Base-by-base conservation (phyloP, 352 stramenopile species). In the Phytopythium litorale region DNA sequence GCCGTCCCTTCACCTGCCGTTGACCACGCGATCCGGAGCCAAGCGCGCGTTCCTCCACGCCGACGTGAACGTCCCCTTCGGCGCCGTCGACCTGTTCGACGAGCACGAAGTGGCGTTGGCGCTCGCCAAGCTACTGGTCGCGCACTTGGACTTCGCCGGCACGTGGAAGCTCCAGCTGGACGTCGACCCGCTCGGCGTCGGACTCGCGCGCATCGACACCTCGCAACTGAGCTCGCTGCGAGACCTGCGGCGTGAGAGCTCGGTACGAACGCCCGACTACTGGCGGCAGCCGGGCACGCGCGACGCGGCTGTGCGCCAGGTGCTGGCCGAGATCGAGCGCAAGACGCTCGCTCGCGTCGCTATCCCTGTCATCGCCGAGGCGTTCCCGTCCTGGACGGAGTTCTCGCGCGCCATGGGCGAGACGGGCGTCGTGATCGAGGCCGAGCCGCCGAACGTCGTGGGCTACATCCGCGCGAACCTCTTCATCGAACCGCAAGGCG, bases 41-140 rank as follows among this genome's bases (percentile, higher is more conserved):
- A 97, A 97, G 63, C 71, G 84, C 5, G 66, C 94, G 15, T 92
- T 96, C 56, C 85, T 89, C 42, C 76, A 84, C 50, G 84, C 88
- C 1, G 86, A 96, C 56, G 88, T 97, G 19, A 96, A 94, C 64
- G 82, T 94, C 4, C 89, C 87, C 18, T 81, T 75, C 7, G 91
- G 89, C 30, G 89, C 85, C 7, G 92, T 96, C 64, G 91, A 97
- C 58, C 68, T 98, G 33, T 97, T 96, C 64, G 79, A 95, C 60
- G 82, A 94, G 23, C 83, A 96, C 40, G 90, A 98, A 56, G 55
- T 97, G 16, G 75, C 88, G 28, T 72, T 89, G 23, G 75, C 89
- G 21, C 74, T 98, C 21, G 78, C 88, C 28, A 96, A 96, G 64
- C 81, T 98, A 45, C 88, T 92, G 46, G 76, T 93, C 23, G 67